Percentiles rank a stretch among this genome's conserved stretches.
Conservation (phyloP, 139 green algal genomes). For the Gonium pectorale region DNA sequence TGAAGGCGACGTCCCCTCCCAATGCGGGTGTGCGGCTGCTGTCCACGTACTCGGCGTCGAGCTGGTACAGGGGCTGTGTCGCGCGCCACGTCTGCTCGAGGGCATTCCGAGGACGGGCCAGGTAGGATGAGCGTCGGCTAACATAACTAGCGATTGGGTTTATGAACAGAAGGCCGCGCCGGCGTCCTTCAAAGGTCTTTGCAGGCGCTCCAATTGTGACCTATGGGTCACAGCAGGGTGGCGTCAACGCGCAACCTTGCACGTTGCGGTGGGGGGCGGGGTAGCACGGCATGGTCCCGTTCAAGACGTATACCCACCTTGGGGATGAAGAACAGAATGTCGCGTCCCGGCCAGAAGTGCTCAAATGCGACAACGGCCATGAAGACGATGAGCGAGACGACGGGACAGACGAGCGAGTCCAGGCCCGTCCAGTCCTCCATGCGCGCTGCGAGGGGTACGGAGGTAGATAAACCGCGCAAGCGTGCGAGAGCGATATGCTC, state of each 20-base stretch:
- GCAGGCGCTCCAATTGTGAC: too few species aligned
- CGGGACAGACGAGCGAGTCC: constrained; percentile 52
- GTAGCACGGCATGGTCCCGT: background rate
- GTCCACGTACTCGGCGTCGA: background rate
- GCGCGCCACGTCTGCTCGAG: constrained; percentile 13
- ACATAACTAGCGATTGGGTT: too few species aligned
- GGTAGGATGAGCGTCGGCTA: too few species aligned
- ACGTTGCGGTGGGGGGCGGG: too few species aligned
- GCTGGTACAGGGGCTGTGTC: constrained; percentile 13
- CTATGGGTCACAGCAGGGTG: too few species aligned
- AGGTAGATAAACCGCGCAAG: background rate
- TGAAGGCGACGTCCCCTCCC: background rate
- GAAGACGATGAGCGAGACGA: constrained; percentile 46
- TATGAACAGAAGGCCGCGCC: too few species aligned
- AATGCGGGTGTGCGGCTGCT: constrained; percentile 3
- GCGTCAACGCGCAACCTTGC: too few species aligned
- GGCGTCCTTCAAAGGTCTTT: too few species aligned
- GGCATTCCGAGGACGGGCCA: too few species aligned
- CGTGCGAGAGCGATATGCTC: too few species aligned
- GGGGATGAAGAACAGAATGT: constrained; percentile 53
- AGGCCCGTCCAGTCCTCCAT: constrained; percentile 57
- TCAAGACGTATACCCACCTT: constrained; percentile 39
- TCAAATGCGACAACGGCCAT: constrained; percentile 21
- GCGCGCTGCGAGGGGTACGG: background rate
- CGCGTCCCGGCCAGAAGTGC: background rate